Evolutionary conservation across 208 protist species (phyloP).

Genomic region (Leishmania gerbilli): DNA sequence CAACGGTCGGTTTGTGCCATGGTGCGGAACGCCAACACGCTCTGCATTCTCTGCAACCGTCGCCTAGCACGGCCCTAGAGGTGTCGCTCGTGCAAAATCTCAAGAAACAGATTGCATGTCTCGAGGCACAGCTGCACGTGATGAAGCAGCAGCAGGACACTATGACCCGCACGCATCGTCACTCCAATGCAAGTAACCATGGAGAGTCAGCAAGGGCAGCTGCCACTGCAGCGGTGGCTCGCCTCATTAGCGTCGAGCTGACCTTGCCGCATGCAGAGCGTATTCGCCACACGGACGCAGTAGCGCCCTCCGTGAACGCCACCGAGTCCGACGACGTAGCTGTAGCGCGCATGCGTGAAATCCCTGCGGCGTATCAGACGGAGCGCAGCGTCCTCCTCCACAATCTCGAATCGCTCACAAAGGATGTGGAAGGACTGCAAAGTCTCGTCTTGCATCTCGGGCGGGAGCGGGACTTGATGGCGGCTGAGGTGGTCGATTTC

Average conservation of each 20-base stretch:
- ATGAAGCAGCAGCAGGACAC: conserved; percentile 32
- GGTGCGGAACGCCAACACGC: too few relatives aligned
- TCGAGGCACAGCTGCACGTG: conserved; percentile 57
- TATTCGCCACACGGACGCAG: conserved; percentile 4
- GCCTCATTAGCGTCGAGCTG: background rate
- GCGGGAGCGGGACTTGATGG: conserved; percentile 40
- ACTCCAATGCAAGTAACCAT: too few relatives aligned
- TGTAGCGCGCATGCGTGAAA: conserved; percentile 7
- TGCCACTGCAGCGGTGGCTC: background rate
- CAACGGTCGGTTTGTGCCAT: background rate
- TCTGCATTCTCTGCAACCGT: too few relatives aligned
- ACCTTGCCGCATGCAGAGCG: conserved; percentile 11
- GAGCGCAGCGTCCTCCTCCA: conserved; percentile 51
- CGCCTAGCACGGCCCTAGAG: conserved; percentile 29
- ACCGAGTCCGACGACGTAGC: background rate
- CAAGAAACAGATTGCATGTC: conserved; percentile 61
- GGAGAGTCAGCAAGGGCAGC: background rate
- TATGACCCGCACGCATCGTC: background rate
- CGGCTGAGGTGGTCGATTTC: conserved; percentile 43
- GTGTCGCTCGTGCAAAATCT: conserved; percentile 63
- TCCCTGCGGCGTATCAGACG: conserved; percentile 34
- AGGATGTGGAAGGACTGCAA: conserved; percentile 45
- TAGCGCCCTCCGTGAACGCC: background rate
- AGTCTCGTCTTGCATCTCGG: conserved; percentile 34
- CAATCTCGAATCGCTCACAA: conserved; percentile 44